Conservation (phyloP, 2,329 filamentous ascomycete genomes). For the Diplodia seriata region DNA sequence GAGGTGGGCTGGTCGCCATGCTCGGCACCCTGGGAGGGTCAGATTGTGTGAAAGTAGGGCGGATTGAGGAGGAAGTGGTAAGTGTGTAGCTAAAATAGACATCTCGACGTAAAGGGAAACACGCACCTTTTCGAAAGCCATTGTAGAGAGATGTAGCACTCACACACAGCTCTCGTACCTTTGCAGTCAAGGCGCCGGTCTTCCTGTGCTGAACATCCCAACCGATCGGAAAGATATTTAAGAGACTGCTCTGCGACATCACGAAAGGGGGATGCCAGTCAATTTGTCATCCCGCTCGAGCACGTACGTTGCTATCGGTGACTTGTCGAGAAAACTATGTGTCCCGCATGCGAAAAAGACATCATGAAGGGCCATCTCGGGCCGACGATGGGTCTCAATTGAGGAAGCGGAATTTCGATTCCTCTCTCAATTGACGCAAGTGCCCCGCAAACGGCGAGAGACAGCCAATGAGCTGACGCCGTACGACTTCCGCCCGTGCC, state of each 20-base stretch:
- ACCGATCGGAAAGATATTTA: neutral
- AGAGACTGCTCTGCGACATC: neutral
- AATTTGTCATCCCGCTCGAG: neutral
- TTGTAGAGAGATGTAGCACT: neutral
- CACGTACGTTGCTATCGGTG: neutral
- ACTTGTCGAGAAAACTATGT: neutral
- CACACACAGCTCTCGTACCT: neutral
- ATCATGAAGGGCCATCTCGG: neutral
- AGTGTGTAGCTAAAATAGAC: fast-evolving
- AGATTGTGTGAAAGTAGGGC: neutral
- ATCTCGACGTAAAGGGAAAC: fast-evolving
- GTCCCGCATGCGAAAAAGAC: neutral
- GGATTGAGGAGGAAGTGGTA: neutral
- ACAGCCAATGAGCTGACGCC: neutral
- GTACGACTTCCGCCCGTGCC: neutral
- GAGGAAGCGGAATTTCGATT: neutral
- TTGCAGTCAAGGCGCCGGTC: neutral
- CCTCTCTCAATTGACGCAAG: neutral
- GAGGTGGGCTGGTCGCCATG: neutral
- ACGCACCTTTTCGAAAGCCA: neutral
- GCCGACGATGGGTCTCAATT: neutral
- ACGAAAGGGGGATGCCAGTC: neutral
- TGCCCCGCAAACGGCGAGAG: neutral
- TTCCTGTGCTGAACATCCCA: neutral
- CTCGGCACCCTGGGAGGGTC: neutral